Conservation (phyloP, 345 rosid species). For the Citrus cavaleriei region DNA sequence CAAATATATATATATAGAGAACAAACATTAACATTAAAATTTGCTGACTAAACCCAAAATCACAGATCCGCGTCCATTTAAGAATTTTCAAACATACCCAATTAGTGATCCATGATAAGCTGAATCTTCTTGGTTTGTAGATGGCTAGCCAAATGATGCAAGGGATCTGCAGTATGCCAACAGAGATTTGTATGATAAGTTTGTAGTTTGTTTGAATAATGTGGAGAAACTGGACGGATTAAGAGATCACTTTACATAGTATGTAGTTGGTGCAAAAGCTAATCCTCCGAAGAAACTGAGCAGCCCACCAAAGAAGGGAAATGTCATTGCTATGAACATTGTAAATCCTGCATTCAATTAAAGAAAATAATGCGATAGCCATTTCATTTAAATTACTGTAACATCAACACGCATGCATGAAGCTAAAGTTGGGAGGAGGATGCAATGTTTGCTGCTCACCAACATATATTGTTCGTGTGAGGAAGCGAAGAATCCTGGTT, state of each 20-base stretch:
- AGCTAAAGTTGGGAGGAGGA: not conserved
- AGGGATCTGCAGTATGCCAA: slow-evolving; percentile 55
- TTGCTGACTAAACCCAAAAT: not conserved
- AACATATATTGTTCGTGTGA: slow-evolving; percentile 41
- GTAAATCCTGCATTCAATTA: slow-evolving; percentile 42
- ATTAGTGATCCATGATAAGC: slow-evolving; percentile 58
- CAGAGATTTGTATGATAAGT: no score
- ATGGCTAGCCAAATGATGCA: slow-evolving; percentile 71
- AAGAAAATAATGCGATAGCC: not conserved
- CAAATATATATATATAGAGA: not conserved
- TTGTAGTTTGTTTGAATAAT: not conserved
- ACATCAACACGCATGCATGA: not conserved
- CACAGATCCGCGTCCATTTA: not conserved
- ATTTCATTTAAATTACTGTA: not conserved
- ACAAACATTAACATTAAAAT: not conserved
- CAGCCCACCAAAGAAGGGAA: slow-evolving; percentile 77
- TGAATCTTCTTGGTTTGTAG: slow-evolving; percentile 60
- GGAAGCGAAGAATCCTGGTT: slow-evolving; percentile 43
- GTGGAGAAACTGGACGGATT: not conserved
- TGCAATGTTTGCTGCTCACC: slow-evolving; percentile 37
- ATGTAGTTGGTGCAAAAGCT: slow-evolving; percentile 75
- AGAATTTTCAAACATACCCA: slow-evolving; percentile 39
- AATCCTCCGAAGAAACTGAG: slow-evolving; percentile 81
- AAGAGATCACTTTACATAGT: slow-evolving; percentile 35
- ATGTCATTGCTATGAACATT: slow-evolving; percentile 46